Percentiles rank a stretch among this genome's conserved stretches.
Conservation (phyloP, 352 stramenopile species). For the Globisporangium paddicum region DNA sequence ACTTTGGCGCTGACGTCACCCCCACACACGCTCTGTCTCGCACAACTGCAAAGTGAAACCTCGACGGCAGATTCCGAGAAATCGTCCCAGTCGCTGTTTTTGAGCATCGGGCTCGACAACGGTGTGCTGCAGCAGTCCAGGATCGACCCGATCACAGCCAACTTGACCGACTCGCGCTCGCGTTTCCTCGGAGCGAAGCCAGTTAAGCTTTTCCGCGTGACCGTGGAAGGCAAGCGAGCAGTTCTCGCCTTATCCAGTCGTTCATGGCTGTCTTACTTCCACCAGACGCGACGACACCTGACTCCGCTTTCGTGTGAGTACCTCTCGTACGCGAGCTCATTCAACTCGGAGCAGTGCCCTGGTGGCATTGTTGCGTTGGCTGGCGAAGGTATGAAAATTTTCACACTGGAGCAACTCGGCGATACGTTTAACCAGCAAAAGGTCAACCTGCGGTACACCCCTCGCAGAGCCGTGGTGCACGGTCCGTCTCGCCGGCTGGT, state of each 20-base stretch:
- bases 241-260: conserved; percentile 94
- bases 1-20: conserved; percentile 79
- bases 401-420: conserved; percentile 94
- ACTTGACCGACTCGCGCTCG: conserved; percentile 84
- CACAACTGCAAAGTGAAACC: conserved; percentile 72
- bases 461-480: conserved; percentile 93
- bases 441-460: conserved; percentile 96
- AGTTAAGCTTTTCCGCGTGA: conserved; percentile 94
- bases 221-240: conserved; percentile 83
- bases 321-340: conserved; percentile 94
- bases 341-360: conserved; percentile 94
- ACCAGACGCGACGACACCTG: conserved; percentile 88
- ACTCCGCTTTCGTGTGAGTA: conserved; percentile 95
- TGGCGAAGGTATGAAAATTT: conserved; percentile 95
- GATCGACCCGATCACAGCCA: conserved; percentile 86
- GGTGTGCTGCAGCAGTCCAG: conserved; percentile 92
- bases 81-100: conserved; percentile 67
- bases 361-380: conserved; percentile 97
- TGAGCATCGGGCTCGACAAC: conserved; percentile 92
- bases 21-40: conserved; percentile 76
- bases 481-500: conserved; percentile 85
- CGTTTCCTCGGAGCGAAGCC: conserved; percentile 93
- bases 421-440: conserved; percentile 97
- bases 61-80: conserved; percentile 44
- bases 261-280: conserved; percentile 95